Percentiles rank a stretch among this genome's conserved stretches.
These are phyloP conservation scores for Suillus discolor DNA, from an alignment of 768 basidiomycete species.

Conservation along the genomic window DNA sequence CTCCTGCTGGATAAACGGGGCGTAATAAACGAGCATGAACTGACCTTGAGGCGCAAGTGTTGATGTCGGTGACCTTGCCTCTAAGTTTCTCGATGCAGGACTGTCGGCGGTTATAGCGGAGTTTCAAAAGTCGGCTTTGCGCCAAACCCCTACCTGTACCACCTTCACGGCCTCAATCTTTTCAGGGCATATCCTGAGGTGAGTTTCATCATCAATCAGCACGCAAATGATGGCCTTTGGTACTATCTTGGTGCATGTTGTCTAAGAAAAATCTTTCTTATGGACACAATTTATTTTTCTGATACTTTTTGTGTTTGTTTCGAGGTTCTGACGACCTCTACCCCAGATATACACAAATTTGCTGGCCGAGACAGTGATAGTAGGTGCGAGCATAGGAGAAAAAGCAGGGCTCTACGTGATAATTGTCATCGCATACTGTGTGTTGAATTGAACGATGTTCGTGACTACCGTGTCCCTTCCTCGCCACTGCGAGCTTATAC, in stretches of 20 bases:
- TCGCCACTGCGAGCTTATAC: slow-evolving; percentile 1
- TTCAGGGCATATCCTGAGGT: slow-evolving; percentile 16
- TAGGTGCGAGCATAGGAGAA: not conserved
- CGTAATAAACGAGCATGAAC: slow-evolving; percentile 38
- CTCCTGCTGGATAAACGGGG: slow-evolving; percentile 22
- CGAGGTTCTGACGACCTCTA: slow-evolving; percentile 16
- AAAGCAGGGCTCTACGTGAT: not conserved
- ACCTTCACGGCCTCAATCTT: slow-evolving; percentile 27
- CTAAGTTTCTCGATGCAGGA: slow-evolving; percentile 5
- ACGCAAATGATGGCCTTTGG: slow-evolving; percentile 49
- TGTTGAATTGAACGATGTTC: slow-evolving; percentile 8
- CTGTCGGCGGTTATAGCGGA: slow-evolving; percentile 22
- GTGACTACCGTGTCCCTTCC: not conserved
- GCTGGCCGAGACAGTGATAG: not conserved
- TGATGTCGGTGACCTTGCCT: slow-evolving; percentile 41
- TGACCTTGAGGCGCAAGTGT: slow-evolving; percentile 68
- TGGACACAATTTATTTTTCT: slow-evolving; percentile 60
- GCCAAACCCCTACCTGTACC: slow-evolving; percentile 23
- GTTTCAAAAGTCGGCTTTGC: slow-evolving; percentile 22
- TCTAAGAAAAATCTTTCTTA: slow-evolving; percentile 22
- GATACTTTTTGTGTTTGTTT: slow-evolving; percentile 22
- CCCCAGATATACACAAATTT: not conserved
- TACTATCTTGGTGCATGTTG: no score
- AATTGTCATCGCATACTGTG: slow-evolving; percentile 4
- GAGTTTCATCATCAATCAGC: slow-evolving; percentile 11